Conservation (phyloP, 108 stramenopile genomes). For the Pseudonitzschia pungens region DNA sequence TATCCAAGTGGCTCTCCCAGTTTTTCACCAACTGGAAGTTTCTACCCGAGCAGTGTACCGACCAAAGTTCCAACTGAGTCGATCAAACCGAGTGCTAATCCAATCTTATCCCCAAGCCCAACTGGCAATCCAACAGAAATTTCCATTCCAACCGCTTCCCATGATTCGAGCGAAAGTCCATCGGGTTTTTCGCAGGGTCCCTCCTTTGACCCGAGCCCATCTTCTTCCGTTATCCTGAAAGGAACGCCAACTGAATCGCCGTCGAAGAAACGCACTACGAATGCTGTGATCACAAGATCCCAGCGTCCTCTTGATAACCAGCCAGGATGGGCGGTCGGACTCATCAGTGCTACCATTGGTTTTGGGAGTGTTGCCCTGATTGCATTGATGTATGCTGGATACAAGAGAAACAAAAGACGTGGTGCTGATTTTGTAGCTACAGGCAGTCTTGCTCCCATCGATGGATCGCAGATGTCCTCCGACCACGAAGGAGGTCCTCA, state of each 20-base stretch:
- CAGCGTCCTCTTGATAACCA: slow-evolving; percentile 3
- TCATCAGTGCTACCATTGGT: slow-evolving; percentile 1
- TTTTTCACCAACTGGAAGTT: slow-evolving; percentile 10
- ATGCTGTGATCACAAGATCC: neutral
- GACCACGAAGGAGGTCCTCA: neutral
- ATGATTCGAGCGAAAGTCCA: neutral
- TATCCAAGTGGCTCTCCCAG: slow-evolving; percentile 5
- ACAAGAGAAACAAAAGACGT: neutral
- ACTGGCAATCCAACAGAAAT: neutral
- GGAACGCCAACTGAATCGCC: neutral
- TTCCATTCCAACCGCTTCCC: neutral
- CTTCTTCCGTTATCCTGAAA: no score
- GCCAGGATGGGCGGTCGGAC: neutral
- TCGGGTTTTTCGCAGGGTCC: neutral
- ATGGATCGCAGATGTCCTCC: slow-evolving; percentile 1
- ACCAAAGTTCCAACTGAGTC: neutral
- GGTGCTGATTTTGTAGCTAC: neutral
- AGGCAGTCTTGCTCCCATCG: neutral
- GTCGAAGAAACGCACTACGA: neutral
- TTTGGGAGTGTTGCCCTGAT: neutral
- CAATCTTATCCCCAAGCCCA: neutral
- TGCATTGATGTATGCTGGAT: neutral
- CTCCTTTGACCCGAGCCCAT: neutral
- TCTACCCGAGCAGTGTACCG: neutral
- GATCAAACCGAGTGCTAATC: neutral